phyloP scores from a whole-genome alignment of 2,329 filamentous ascomycete species.

The Alternaria arborescens region DNA sequence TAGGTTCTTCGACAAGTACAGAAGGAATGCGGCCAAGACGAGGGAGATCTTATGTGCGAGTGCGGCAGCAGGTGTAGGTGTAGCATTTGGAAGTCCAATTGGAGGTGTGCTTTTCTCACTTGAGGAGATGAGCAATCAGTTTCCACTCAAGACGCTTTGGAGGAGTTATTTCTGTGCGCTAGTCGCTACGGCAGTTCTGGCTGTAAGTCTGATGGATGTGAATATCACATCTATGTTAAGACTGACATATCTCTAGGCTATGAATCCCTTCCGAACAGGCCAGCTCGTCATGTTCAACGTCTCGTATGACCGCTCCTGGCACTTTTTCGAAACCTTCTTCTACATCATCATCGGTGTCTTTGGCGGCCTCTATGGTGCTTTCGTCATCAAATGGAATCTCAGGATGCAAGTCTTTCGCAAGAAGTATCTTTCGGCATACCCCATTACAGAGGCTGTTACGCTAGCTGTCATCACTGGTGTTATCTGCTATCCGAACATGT shows the following conservation, averaged over 20 bases:
- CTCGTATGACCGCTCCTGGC: conserved; percentile 93
- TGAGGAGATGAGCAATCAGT: conserved; percentile 97
- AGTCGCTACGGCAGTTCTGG: conserved; percentile 89
- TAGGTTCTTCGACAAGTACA: conserved; percentile 90
- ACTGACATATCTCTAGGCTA: conserved; percentile 61
- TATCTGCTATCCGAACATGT: conserved; percentile 96
- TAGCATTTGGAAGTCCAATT: conserved; percentile 97
- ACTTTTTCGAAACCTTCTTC: conserved; percentile 95
- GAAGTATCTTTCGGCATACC: conserved; percentile 84
- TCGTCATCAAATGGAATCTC: conserved; percentile 98
- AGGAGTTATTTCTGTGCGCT: conserved; percentile 97
- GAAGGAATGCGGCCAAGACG: conserved; percentile 89
- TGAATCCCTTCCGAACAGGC: conserved; percentile 97
- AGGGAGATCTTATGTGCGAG: conserved; percentile 94
- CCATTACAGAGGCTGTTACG: conserved; percentile 84
- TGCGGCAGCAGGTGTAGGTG: conserved; percentile 92
- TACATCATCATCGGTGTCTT: conserved; percentile 92
- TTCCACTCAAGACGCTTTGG: conserved; percentile 97
- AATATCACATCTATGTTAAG: no score
- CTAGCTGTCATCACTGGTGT: conserved; percentile 85
- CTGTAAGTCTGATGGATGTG: conserved; percentile 57
- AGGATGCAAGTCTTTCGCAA: conserved; percentile 91
- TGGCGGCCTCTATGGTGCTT: conserved; percentile 91
- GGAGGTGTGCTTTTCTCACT: conserved; percentile 95
- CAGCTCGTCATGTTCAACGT: conserved; percentile 99